A percentile compares a stretch with the other conserved stretches of the same genome.
Conservation (phyloP, 2,329 filamentous ascomycete genomes). For the Canariomyces notabilis region DNA sequence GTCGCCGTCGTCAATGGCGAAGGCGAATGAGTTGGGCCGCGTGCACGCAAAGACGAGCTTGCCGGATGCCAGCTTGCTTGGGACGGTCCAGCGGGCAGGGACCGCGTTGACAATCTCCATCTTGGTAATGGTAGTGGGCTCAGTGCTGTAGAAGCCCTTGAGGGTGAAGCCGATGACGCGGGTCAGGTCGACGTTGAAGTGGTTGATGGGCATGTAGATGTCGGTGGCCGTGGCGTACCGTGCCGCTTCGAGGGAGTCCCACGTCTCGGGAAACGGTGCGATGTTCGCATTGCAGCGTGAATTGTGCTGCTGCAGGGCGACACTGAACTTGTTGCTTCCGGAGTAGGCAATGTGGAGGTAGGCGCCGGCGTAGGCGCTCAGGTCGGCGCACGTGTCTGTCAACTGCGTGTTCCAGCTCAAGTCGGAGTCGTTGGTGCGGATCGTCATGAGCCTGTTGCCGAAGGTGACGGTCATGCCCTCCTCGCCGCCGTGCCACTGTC, state of each 20-base stretch:
- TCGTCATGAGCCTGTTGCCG: slow-evolving; percentile 46
- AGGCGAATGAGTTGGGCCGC: slow-evolving; percentile 64
- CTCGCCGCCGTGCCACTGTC: slow-evolving; percentile 62
- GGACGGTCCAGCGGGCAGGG: slow-evolving; percentile 47
- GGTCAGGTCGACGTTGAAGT: slow-evolving; percentile 58
- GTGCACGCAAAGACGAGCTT: slow-evolving; percentile 59
- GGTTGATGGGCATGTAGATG: slow-evolving; percentile 62
- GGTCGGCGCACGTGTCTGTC: slow-evolving; percentile 49
- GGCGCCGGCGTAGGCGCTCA: slow-evolving; percentile 48
- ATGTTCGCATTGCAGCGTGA: slow-evolving; percentile 49
- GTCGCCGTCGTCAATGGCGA: slow-evolving; percentile 66
- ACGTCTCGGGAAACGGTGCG: slow-evolving; percentile 60
- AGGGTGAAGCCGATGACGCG: slow-evolving; percentile 56
- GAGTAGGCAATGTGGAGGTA: slow-evolving; percentile 62
- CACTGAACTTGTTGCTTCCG: slow-evolving; percentile 57
- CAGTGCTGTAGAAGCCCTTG: slow-evolving; percentile 56
- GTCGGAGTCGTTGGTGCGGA: slow-evolving; percentile 52
- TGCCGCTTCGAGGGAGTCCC: slow-evolving; percentile 61
- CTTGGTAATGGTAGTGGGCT: slow-evolving; percentile 46
- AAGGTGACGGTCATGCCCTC: slow-evolving; percentile 52
- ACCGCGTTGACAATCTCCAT: slow-evolving; percentile 57
- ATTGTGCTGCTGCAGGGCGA: slow-evolving; percentile 65
- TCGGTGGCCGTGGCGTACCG: slow-evolving; percentile 51
- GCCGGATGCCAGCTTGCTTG: slow-evolving; percentile 56
- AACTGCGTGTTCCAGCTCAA: slow-evolving; percentile 29